These are phyloP conservation scores for Zygosaccharomyces sapae DNA, from an alignment of 1,139 yeast genomes.

Conservation along the genomic window DNA sequence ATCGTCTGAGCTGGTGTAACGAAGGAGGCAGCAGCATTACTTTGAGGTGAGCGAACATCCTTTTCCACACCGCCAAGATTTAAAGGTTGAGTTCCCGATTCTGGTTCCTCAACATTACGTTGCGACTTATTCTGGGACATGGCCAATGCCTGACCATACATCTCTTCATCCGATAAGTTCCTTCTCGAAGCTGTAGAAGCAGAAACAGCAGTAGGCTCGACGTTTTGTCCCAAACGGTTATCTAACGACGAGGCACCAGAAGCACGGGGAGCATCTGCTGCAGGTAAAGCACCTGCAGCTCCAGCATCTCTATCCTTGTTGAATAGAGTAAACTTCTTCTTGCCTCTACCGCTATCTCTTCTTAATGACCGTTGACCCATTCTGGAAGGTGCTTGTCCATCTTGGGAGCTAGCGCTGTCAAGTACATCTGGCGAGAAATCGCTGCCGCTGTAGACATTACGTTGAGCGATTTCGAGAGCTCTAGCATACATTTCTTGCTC, in stretches of 20 bases:
- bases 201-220: constrained; percentile 1
- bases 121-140: constrained; percentile 18
- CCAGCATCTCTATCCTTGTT: constrained; percentile 2
- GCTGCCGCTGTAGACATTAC: constrained; percentile 17
- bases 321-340: constrained; percentile 4
- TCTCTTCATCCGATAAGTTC: constrained; percentile 18
- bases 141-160: constrained; percentile 24
- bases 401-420: not conserved
- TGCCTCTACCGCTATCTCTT: not conserved
- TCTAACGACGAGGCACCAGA: constrained; percentile 4
- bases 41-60: constrained; percentile 3
- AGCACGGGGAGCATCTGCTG: constrained; percentile 6
- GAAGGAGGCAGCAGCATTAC: constrained; percentile 4
- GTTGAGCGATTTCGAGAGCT: constrained; percentile 36
- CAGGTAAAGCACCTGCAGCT: not conserved
- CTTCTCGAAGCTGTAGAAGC: constrained; percentile 5
- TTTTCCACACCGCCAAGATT: constrained; percentile 1
- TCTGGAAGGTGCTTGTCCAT: not conserved
- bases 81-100: constrained; percentile 1
- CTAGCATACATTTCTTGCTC: constrained; percentile 37
- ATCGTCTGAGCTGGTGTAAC: constrained; percentile 5
- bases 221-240: not conserved
- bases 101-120: constrained; percentile 4
- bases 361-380: constrained; percentile 5
- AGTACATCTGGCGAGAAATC: constrained; percentile 10